These are phyloP conservation scores for Pleurotus djamor DNA, from an alignment of 768 basidiomycete species.

Conservation along the genomic window DNA sequence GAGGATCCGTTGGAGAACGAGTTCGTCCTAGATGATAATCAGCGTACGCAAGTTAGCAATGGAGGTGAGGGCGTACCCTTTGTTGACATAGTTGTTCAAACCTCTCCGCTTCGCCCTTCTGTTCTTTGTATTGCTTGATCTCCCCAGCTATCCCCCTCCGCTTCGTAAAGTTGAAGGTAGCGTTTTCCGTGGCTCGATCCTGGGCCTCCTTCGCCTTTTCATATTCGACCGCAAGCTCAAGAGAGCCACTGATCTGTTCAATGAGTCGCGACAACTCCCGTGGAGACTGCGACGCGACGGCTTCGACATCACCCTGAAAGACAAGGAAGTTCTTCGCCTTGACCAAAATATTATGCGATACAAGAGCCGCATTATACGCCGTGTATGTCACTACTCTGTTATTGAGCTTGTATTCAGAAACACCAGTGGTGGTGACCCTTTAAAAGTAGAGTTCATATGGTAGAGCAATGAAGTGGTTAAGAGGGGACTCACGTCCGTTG, in stretches of 20 bases:
- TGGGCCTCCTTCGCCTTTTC: constrained; percentile 86
- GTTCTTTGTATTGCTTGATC: constrained; percentile 97
- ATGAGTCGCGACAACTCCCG: constrained; percentile 87
- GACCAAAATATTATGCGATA: constrained; percentile 91
- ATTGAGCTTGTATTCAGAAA: constrained; percentile 91
- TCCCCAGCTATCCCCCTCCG: constrained; percentile 92
- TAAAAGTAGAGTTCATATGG: not conserved
- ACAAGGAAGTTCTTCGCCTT: constrained; percentile 99
- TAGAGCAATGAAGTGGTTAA: not conserved
- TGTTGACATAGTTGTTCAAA: constrained; percentile 80
- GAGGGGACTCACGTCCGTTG: constrained; percentile 77
- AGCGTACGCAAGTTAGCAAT: not conserved
- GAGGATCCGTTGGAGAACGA: constrained; percentile 78
- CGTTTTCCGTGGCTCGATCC: constrained; percentile 90
- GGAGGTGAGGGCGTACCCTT: constrained; percentile 43
- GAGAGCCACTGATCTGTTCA: constrained; percentile 93
- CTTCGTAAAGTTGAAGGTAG: constrained; percentile 93
- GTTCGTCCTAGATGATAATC: constrained; percentile 56
- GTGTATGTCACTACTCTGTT: constrained; percentile 78
- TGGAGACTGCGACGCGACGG: constrained; percentile 92
- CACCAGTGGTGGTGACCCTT: constrained; percentile 85
- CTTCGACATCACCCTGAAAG: constrained; percentile 99
- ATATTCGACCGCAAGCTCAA: constrained; percentile 87
- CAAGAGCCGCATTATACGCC: constrained; percentile 85
- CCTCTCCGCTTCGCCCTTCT: constrained; percentile 88